Conservation (phyloP, 2,329 filamentous ascomycete genomes). For the Clarireedia hainanense region DNA sequence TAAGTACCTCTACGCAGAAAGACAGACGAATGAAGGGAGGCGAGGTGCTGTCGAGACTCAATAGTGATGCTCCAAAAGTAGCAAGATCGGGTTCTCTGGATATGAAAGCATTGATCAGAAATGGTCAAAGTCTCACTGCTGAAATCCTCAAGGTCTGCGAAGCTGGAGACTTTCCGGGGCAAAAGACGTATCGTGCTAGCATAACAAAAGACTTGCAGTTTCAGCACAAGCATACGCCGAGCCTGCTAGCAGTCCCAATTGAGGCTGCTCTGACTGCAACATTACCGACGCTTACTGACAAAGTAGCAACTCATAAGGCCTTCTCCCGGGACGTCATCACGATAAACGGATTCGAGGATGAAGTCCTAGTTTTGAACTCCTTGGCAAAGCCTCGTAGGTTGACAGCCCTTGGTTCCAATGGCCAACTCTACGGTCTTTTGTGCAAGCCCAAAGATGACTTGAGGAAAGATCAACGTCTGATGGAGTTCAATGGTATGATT, state of each 20-base stretch:
- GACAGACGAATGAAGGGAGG: slow-evolving; percentile 53
- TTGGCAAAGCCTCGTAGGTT: slow-evolving; percentile 88
- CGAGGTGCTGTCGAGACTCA: slow-evolving; percentile 44
- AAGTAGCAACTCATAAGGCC: slow-evolving; percentile 69
- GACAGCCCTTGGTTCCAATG: slow-evolving; percentile 81
- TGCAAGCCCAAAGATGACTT: slow-evolving; percentile 98
- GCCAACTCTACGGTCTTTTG: slow-evolving; percentile 77
- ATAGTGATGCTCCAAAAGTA: slow-evolving; percentile 38
- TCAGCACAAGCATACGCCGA: slow-evolving; percentile 74
- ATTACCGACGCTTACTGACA: slow-evolving; percentile 66
- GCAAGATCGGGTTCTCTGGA: slow-evolving; percentile 46
- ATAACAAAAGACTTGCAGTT: slow-evolving; percentile 73
- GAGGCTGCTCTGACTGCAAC: slow-evolving; percentile 78
- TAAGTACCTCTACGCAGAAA: slow-evolving; percentile 70
- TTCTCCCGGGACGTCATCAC: slow-evolving; percentile 83
- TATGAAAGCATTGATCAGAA: slow-evolving; percentile 62
- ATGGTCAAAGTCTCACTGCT: slow-evolving; percentile 75
- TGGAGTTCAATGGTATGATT: slow-evolving; percentile 99
- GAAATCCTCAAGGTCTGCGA: slow-evolving; percentile 76
- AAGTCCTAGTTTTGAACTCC: slow-evolving; percentile 84
- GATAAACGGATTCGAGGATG: slow-evolving; percentile 72
- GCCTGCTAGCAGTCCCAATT: slow-evolving; percentile 79
- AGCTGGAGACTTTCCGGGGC: slow-evolving; percentile 64
- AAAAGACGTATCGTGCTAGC: slow-evolving; percentile 60
- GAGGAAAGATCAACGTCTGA: slow-evolving; percentile 92